Evolutionary conservation across 257 asterid species (phyloP).

Genomic region (Buddleja alternifolia): DNA sequence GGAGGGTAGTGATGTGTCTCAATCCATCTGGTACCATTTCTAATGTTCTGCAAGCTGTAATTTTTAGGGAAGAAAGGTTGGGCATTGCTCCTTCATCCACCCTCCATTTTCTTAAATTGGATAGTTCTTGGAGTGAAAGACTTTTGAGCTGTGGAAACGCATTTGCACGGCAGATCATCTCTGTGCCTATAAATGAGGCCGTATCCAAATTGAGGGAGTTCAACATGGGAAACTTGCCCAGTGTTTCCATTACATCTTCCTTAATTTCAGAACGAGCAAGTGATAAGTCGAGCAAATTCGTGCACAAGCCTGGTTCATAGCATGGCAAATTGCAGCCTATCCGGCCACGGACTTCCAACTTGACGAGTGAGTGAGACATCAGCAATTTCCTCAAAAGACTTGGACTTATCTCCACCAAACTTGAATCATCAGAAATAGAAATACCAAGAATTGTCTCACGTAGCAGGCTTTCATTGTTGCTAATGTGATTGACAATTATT

Average conservation of each 20-base stretch:
- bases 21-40: constrained; percentile 26
- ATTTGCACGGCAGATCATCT: background rate
- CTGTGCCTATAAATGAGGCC: background rate
- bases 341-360: background rate
- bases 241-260: too few relatives aligned
- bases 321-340: background rate
- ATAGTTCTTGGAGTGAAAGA: too few relatives aligned
- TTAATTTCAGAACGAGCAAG: background rate
- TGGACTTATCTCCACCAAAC: background rate
- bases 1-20: background rate
- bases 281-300: background rate
- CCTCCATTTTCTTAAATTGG: too few relatives aligned
- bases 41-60: background rate
- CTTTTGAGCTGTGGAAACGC: too few relatives aligned
- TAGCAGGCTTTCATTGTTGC: too few relatives aligned
- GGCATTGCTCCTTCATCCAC: constrained; percentile 26
- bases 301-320: background rate
- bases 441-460: too few relatives aligned
- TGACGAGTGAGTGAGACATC: background rate
- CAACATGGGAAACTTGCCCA: constrained; percentile 17
- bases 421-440: too few relatives aligned
- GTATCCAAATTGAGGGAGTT: background rate
- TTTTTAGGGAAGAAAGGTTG: background rate
- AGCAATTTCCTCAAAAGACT: background rate
- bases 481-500: too few relatives aligned